phyloP scores from a whole-genome alignment of 441 rosid genomes.

The Iberis amara region DNA sequence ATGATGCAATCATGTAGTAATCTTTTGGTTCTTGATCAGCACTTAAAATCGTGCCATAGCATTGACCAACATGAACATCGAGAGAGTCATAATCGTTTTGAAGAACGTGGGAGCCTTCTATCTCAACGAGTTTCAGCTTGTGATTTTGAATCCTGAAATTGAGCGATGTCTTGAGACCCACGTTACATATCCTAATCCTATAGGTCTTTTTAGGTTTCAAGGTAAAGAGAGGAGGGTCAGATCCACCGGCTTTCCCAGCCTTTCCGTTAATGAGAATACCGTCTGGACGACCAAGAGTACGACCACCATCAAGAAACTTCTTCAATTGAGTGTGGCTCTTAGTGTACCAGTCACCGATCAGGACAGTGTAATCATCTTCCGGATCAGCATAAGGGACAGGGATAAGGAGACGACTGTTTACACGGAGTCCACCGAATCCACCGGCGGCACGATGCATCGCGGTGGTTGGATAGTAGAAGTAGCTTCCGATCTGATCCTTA shows the following conservation, averaged over 20 bases:
- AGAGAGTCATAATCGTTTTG: constrained; percentile 49
- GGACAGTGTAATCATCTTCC: constrained; percentile 60
- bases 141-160: constrained; percentile 59
- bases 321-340: constrained; percentile 42
- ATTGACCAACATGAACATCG: constrained; percentile 59
- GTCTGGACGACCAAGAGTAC: constrained; percentile 44
- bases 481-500: constrained; percentile 77
- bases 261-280: constrained; percentile 67
- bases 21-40: constrained; percentile 57
- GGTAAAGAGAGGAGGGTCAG: constrained; percentile 51
- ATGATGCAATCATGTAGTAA: constrained; percentile 64
- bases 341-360: constrained; percentile 58
- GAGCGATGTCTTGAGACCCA: constrained; percentile 43
- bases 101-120: constrained; percentile 59
- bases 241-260: constrained; percentile 36
- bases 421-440: constrained; percentile 59
- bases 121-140: constrained; percentile 49
- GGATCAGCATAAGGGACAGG: constrained; percentile 66
- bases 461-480: constrained; percentile 51
- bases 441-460: constrained; percentile 52
- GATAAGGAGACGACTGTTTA: constrained; percentile 60
- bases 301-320: constrained; percentile 48
- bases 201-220: constrained; percentile 62
- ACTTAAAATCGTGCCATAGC: constrained; percentile 46
- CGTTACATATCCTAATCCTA: constrained; percentile 51